Percentiles rank a stretch among this genome's conserved stretches.
phyloP scores from a whole-genome alignment of 2,329 filamentous ascomycete species.

The Scedosporium boydii region DNA sequence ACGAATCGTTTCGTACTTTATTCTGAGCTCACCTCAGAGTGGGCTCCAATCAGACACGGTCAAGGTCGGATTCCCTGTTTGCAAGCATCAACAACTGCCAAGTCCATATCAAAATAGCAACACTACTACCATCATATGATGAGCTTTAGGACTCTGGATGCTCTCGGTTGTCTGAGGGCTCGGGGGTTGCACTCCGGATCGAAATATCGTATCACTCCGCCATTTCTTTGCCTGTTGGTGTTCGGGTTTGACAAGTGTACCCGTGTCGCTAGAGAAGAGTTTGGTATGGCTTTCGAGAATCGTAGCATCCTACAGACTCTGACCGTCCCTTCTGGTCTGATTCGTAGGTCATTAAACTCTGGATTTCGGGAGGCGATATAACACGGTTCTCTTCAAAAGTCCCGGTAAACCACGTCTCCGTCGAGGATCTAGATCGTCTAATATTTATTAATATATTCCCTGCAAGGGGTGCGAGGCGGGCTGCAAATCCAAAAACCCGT shows the following conservation, averaged over 20 bases:
- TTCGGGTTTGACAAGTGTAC: neutral
- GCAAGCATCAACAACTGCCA: neutral
- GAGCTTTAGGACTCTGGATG: neutral
- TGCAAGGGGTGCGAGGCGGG: too few species aligned
- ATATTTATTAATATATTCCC: too few species aligned
- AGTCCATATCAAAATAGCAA: neutral
- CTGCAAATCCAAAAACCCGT: too few species aligned
- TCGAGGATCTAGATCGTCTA: too few species aligned
- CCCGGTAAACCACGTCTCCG: too few species aligned
- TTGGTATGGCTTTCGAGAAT: too few species aligned
- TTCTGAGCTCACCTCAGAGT: neutral
- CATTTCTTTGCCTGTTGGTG: neutral
- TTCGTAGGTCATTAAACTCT: too few species aligned
- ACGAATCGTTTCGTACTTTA: neutral
- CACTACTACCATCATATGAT: neutral
- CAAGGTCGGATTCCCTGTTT: neutral
- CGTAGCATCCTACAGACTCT: too few species aligned
- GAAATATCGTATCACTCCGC: neutral
- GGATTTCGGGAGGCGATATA: too few species aligned
- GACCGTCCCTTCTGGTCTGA: too few species aligned
- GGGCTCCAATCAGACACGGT: neutral
- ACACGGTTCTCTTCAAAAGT: too few species aligned
- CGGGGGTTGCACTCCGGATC: neutral
- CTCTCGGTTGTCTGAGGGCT: neutral
- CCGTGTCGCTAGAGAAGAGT: neutral